Percentiles rank a stretch among this genome's conserved stretches.
Evolutionary conservation across 768 basidiomycete genomes (phyloP).

Genomic region (Rubroboletus pulcherrimus): DNA sequence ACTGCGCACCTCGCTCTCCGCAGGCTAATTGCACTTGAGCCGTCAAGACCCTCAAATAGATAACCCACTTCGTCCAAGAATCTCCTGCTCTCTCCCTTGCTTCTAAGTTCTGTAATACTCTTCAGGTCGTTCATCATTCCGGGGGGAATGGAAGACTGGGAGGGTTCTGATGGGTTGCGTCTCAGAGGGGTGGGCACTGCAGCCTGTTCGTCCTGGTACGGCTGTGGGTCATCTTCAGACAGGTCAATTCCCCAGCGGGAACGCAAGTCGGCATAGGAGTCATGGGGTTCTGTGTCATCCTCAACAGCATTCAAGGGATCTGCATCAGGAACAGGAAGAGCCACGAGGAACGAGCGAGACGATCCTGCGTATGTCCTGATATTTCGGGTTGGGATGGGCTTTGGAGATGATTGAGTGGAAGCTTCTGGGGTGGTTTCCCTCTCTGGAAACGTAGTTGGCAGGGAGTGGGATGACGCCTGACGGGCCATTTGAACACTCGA

Average conservation of each 20-base stretch:
- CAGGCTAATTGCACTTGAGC: slow-evolving; percentile 47
- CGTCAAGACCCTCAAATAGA: slow-evolving; percentile 74
- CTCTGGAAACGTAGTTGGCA: slow-evolving; percentile 19
- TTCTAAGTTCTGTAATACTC: slow-evolving; percentile 76
- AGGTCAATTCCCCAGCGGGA: slow-evolving; percentile 79
- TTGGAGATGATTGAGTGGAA: slow-evolving; percentile 26
- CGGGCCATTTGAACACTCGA: slow-evolving; percentile 14
- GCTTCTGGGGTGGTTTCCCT: slow-evolving; percentile 25
- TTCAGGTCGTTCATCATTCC: slow-evolving; percentile 73
- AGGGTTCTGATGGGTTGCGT: slow-evolving; percentile 33
- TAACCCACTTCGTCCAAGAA: slow-evolving; percentile 86
- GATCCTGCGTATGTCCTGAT: slow-evolving; percentile 70
- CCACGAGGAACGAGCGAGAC: slow-evolving; percentile 77
- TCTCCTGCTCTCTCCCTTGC: slow-evolving; percentile 73
- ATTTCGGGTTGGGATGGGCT: slow-evolving; percentile 29
- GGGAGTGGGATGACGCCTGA: slow-evolving; percentile 21
- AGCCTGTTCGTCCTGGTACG: slow-evolving; percentile 13
- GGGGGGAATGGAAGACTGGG: slow-evolving; percentile 40
- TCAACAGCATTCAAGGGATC: slow-evolving; percentile 34
- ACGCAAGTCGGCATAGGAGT: slow-evolving; percentile 73
- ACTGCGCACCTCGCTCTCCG: slow-evolving; percentile 60
- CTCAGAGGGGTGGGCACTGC: slow-evolving; percentile 3
- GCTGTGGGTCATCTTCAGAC: slow-evolving; percentile 67
- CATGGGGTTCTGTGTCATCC: slow-evolving; percentile 52
- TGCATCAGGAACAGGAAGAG: slow-evolving; percentile 42